These are phyloP conservation scores for Penicillium arizonense DNA, from an alignment of 495 filamentous ascomycete genomes.

Conservation along the genomic window DNA sequence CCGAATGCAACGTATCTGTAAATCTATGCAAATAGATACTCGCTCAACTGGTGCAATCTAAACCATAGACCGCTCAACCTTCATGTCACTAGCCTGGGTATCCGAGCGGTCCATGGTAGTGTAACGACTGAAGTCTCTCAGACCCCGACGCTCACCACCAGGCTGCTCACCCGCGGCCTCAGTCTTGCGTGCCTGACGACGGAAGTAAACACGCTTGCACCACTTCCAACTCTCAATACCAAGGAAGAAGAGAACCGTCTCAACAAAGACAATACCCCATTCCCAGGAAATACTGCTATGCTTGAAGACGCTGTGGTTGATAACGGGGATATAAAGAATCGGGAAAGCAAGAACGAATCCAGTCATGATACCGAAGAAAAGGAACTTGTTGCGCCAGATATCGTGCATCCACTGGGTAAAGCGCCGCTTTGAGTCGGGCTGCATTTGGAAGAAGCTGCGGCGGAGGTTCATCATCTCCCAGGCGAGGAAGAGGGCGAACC, in stretches of 20 bases:
- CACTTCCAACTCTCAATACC: constrained; percentile 70
- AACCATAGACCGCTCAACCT: constrained; percentile 35
- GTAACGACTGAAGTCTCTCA: constrained; percentile 36
- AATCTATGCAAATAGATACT: not conserved
- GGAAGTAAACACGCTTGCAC: constrained; percentile 56
- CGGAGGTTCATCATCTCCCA: constrained; percentile 73
- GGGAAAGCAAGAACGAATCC: constrained; percentile 73
- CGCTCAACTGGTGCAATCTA: constrained; percentile 5
- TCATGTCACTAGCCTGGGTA: constrained; percentile 32
- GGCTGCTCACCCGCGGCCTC: constrained; percentile 3
- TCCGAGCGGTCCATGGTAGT: constrained; percentile 41
- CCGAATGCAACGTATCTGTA: not conserved
- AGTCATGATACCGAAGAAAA: constrained; percentile 66
- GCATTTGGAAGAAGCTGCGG: constrained; percentile 66
- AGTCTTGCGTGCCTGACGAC: constrained; percentile 24
- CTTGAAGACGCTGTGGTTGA: constrained; percentile 69
- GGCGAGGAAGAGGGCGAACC: constrained; percentile 71
- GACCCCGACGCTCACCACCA: constrained; percentile 8
- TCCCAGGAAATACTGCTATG: constrained; percentile 72
- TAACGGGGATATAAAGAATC: constrained; percentile 67
- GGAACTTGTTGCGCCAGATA: constrained; percentile 69
- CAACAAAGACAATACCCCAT: constrained; percentile 63
- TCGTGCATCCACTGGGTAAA: constrained; percentile 59
- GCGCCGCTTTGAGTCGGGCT: constrained; percentile 50
- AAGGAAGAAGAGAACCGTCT: constrained; percentile 58